phyloP scores from a whole-genome alignment of 2,329 filamentous ascomycete species.

The Ophiostoma novo-ulmi region DNA sequence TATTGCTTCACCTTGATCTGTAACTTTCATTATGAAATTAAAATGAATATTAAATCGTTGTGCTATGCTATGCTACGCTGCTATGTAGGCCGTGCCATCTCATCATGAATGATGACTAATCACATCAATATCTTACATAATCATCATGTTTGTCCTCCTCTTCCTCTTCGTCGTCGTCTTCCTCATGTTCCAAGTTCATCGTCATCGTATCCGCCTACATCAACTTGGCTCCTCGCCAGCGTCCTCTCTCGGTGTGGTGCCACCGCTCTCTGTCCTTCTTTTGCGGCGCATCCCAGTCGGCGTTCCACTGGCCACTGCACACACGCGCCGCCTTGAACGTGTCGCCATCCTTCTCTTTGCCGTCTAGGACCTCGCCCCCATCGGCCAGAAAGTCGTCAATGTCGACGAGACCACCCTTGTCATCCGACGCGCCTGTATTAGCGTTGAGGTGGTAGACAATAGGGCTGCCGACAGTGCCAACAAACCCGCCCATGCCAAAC shows the following conservation, averaged over 20 bases:
- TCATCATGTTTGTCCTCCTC: not conserved
- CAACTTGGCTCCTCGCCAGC: slow-evolving; percentile 31
- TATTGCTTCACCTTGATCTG: too few relatives aligned
- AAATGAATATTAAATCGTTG: not conserved
- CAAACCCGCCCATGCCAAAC: slow-evolving; percentile 54
- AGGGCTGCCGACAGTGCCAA: slow-evolving; percentile 54
- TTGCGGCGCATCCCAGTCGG: slow-evolving; percentile 29
- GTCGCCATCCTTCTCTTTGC: slow-evolving; percentile 19
- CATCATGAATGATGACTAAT: not conserved
- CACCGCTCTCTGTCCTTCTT: slow-evolving; percentile 37
- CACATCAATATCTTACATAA: not conserved
- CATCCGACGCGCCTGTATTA: slow-evolving; percentile 52
- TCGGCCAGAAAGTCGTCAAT: slow-evolving; percentile 44
- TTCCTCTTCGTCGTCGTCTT: not conserved
- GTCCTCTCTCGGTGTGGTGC: slow-evolving; percentile 36
- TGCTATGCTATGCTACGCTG: not conserved
- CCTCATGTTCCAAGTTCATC: not conserved
- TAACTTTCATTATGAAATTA: not conserved
- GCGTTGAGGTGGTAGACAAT: slow-evolving; percentile 58
- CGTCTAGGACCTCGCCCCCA: slow-evolving; percentile 28
- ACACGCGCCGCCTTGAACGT: slow-evolving; percentile 27
- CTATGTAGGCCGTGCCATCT: not conserved
- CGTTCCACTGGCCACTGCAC: slow-evolving; percentile 37
- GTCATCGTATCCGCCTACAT: not conserved
- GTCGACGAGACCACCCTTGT: slow-evolving; percentile 52